A percentile compares a stretch with the other conserved stretches of the same genome.
Conservation (phyloP, 352 stramenopile genomes). For the Globisporangium ultimum region DNA sequence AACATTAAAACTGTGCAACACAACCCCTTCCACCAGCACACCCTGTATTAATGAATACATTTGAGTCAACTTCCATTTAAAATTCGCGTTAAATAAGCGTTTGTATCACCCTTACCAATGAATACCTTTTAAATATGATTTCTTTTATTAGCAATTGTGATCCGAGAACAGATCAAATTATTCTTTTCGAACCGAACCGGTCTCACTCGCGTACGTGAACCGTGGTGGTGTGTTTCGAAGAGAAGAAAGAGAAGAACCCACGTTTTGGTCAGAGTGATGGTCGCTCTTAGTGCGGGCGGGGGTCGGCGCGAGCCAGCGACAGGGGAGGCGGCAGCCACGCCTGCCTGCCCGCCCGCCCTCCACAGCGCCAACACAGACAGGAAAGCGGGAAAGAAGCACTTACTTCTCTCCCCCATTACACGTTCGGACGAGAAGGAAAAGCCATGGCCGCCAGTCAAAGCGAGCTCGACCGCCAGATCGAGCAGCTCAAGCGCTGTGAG, state of each 20-base stretch:
- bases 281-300: not conserved
- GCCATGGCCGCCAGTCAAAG: slow-evolving; percentile 79
- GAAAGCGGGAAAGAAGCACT: not conserved
- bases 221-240: not conserved
- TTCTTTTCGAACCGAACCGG: slow-evolving; percentile 1
- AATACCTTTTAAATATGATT: too few species aligned
- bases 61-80: too few species aligned
- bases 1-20: too few species aligned
- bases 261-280: not conserved
- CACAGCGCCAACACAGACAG: not conserved
- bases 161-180: not conserved
- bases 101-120: too few species aligned
- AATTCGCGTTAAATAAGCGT: too few species aligned
- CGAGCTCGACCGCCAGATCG: slow-evolving; percentile 85
- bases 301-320: not conserved
- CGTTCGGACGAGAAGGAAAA: not conserved
- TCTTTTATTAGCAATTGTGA: too few species aligned
- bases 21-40: too few species aligned
- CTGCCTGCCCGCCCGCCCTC: too few species aligned
- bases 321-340: not conserved
- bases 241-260: not conserved
- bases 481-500: slow-evolving; percentile 95
- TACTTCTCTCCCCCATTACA: not conserved
- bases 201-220: not conserved
- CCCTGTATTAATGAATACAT: too few species aligned